Evolutionary conservation across 108 stramenopile genomes (phyloP).

Genomic region (Fragilariopsis cylindrus): DNA sequence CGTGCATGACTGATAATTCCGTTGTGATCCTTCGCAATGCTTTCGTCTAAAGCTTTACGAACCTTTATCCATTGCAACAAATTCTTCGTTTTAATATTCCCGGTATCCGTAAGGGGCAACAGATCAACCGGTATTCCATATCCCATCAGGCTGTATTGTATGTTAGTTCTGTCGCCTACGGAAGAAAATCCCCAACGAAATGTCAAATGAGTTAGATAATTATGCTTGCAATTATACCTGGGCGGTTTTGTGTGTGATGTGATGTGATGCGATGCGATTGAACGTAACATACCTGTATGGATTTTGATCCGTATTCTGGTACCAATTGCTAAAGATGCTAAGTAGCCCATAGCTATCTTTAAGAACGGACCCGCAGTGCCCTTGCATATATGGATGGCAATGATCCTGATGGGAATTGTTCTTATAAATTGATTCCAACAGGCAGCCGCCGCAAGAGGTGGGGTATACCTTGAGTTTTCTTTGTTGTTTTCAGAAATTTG

Average conservation of each 20-base stretch:
- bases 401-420: constrained; percentile 10
- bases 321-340: background rate
- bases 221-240: too few species aligned
- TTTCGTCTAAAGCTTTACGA: constrained; percentile 10
- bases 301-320: constrained; percentile 11
- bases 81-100: constrained; percentile 17
- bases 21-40: background rate
- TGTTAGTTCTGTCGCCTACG: constrained; percentile 14
- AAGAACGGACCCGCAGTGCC: background rate
- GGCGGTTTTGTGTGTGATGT: background rate
- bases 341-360: background rate
- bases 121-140: constrained; percentile 22
- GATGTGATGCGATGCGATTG: background rate
- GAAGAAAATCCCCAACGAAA: background rate
- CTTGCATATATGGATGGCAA: constrained; percentile 15
- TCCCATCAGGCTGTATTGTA: constrained; percentile 6
- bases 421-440: background rate
- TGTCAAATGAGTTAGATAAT: background rate
- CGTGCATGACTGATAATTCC: background rate
- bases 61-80: constrained; percentile 8
- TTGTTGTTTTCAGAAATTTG: background rate
- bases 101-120: constrained; percentile 12
- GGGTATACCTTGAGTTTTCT: background rate
- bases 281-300: constrained; percentile 7
- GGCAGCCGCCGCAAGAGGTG: background rate